These are phyloP conservation scores for Colletotrichum kahawae DNA, from an alignment of 2,329 filamentous ascomycete genomes.

Conservation along the genomic window DNA sequence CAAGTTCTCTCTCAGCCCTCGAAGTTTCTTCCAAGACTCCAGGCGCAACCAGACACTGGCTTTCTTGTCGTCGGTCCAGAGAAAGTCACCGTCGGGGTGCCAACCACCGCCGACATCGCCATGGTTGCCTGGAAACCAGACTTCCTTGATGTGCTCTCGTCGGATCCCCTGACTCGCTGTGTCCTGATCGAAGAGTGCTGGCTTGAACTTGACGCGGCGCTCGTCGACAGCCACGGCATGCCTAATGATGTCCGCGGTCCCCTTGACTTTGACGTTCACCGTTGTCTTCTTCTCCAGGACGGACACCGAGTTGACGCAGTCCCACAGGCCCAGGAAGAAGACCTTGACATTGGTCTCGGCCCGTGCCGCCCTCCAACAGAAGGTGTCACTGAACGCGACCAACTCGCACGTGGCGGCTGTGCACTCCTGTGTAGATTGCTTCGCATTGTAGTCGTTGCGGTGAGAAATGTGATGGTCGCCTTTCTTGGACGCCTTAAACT, in stretches of 20 bases:
- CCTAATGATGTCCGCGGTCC: constrained; percentile 50
- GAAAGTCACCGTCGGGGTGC: constrained; percentile 33
- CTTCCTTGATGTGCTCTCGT: constrained; percentile 49
- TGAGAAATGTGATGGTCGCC: not conserved
- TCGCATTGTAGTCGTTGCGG: constrained; percentile 24
- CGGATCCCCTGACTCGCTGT: constrained; percentile 25
- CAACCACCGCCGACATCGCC: constrained; percentile 60
- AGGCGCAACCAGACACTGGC: constrained; percentile 32
- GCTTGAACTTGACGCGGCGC: constrained; percentile 59
- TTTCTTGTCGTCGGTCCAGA: constrained; percentile 25
- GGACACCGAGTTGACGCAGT: constrained; percentile 56
- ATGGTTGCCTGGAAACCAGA: constrained; percentile 61
- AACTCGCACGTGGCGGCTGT: not conserved
- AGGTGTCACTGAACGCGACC: constrained; percentile 49
- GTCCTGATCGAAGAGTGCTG: constrained; percentile 50
- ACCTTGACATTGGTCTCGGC: constrained; percentile 44
- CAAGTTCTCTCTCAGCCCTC: not conserved
- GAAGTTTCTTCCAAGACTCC: not conserved
- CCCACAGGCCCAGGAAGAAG: constrained; percentile 59
- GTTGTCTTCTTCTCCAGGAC: constrained; percentile 41
- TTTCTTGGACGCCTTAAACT: constrained; percentile 28
- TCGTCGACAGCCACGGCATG: constrained; percentile 60
- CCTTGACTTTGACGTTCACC: constrained; percentile 37
- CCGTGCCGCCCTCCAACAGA: constrained; percentile 38
- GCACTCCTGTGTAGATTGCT: not conserved